Evolutionary conservation across 2,329 filamentous ascomycete genomes (phyloP).

Genomic region (Pseudocercospora musae): DNA sequence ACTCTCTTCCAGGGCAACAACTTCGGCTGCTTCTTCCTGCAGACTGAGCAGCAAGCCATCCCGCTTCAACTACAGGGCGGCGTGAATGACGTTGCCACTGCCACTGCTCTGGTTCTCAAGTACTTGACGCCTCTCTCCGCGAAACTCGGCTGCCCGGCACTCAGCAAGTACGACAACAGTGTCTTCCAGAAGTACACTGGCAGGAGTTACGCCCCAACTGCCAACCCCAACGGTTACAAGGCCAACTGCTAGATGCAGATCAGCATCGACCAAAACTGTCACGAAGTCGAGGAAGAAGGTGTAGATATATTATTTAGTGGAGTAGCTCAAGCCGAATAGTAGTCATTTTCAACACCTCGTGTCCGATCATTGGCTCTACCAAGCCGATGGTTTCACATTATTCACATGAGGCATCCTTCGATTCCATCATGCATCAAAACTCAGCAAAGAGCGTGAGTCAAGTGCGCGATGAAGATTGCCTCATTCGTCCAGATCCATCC

Average conservation of each 20-base stretch:
- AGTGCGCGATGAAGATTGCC: neutral
- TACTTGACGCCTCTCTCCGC: constrained; percentile 10
- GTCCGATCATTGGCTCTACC: neutral
- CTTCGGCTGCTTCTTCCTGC: constrained; percentile 14
- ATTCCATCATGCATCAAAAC: neutral
- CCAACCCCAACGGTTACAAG: neutral
- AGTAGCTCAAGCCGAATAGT: neutral
- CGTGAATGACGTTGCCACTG: constrained; percentile 2
- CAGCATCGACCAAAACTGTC: neutral
- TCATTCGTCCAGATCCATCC: neutral
- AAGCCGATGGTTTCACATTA: neutral
- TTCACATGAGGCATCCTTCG: neutral
- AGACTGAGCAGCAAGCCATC: constrained; percentile 10
- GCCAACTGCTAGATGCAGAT: neutral
- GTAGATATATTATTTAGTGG: neutral
- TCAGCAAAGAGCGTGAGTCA: neutral
- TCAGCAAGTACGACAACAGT: neutral
- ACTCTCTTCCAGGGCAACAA: constrained; percentile 15
- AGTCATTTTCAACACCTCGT: neutral
- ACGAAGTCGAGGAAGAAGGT: neutral
- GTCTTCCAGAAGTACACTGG: neutral
- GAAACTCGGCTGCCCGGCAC: constrained; percentile 8
- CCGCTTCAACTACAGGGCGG: constrained; percentile 25
- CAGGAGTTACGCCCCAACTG: neutral
- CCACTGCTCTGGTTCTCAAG: constrained; percentile 17